A percentile compares a stretch with the other conserved stretches of the same genome.
Evolutionary conservation across 139 green algal species (phyloP).

Genomic region (Mesostigma viride): DNA sequence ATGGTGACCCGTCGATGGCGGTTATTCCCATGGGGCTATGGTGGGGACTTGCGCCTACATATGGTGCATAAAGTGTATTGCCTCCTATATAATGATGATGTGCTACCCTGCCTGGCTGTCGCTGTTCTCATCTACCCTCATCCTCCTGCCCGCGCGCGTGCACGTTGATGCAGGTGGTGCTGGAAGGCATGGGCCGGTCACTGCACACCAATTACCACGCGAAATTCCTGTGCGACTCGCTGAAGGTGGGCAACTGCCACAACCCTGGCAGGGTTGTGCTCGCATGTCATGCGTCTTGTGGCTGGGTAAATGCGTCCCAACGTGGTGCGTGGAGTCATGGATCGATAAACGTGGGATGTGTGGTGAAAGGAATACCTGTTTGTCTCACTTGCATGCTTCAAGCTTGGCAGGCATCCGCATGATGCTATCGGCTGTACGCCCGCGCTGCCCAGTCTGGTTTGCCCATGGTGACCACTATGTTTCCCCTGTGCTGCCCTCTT

Average conservation of each 20-base stretch:
- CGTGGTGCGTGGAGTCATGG: not conserved
- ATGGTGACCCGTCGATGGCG: too few species aligned
- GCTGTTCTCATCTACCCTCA: not conserved
- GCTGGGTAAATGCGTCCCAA: not conserved
- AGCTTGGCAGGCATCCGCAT: not conserved
- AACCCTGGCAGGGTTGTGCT: not conserved
- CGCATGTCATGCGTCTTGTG: not conserved
- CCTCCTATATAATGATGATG: too few species aligned
- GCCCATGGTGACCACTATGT: too few species aligned
- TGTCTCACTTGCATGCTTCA: not conserved
- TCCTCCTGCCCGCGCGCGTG: too few species aligned
- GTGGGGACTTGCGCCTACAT: too few species aligned
- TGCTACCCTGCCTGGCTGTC: too few species aligned
- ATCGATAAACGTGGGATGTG: not conserved
- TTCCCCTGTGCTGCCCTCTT: too few species aligned
- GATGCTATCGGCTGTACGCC: not conserved
- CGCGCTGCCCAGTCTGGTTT: too few species aligned
- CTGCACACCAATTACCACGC: slow-evolving; percentile 52
- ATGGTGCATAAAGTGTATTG: too few species aligned
- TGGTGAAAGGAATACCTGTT: not conserved
- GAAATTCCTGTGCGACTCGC: slow-evolving; percentile 55
- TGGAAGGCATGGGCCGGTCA: slow-evolving; percentile 90
- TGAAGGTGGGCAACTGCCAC: slow-evolving; percentile 63
- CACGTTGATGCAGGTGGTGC: slow-evolving; percentile 67
- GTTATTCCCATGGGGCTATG: too few species aligned